Evolutionary conservation across 2,329 filamentous ascomycete genomes (phyloP), one percentile per base, ranked within the genome.

Genomic region (Ustilaginoidea virens): DNA sequence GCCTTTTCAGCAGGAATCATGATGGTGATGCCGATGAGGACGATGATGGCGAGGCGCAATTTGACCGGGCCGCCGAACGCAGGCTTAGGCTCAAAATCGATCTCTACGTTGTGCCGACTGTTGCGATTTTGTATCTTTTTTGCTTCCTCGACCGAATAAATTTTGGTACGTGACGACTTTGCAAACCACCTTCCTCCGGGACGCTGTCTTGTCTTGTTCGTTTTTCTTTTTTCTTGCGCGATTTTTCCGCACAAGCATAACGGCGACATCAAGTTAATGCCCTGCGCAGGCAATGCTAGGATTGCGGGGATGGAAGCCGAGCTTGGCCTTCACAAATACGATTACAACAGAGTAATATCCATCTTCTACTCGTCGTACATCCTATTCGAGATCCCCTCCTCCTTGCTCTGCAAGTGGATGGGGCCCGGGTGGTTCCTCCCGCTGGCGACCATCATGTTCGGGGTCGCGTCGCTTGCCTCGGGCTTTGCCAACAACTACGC

Each of bases 121-220:
- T 80, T 0, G 54, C 74, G 0, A 33, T 80, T 1, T 53, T 81
- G 4, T 81, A 80, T 40, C 60, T 80, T 0, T 80, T 80, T 42
- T 80, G 74, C 51, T 80, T 80, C 49, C 79, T 80, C 37, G 76
- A 80, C 40, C 63, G 76, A n/a, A 72, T 75, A 15, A 81, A 80
- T 36, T 75, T 82, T 21, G 76, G 74, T 74, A 43, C 43, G 55
- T 25, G 12, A 14, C 11, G n/a, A n/a, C n/a, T n/a, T n/a, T n/a
- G n/a, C n/a, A n/a, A n/a, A n/a, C n/a, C n/a, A n/a, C n/a, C n/a
- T n/a, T n/a, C n/a, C n/a, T n/a, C n/a, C n/a, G n/a, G n/a, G n/a
- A n/a, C n/a, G n/a, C n/a, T n/a, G n/a, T n/a, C n/a, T n/a, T n/a
- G n/a, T n/a, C n/a, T n/a, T n/a, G n/a, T n/a, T n/a, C n/a, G n/a